phyloP scores from a whole-genome alignment of 306 rosid species.

The Macrotyloma uniflorum region DNA sequence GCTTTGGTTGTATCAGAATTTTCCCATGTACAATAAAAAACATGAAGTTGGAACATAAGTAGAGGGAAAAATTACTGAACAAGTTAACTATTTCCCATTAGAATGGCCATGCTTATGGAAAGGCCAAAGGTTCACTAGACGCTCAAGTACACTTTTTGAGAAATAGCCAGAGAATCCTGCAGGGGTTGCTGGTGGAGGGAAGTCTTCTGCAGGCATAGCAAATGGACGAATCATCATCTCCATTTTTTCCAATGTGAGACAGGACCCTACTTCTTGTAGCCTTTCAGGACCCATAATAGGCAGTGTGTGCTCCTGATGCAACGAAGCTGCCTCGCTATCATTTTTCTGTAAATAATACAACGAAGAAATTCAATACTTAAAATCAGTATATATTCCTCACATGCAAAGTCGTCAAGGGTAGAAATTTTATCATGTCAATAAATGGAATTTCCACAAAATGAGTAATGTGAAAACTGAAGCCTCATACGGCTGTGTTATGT shows the following conservation, averaged over 20 bases:
- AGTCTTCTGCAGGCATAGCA: slow-evolving; percentile 99
- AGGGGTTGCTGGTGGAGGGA: slow-evolving; percentile 88
- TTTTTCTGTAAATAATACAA: slow-evolving; percentile 60
- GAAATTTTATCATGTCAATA: background rate
- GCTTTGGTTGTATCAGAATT: slow-evolving; percentile 30
- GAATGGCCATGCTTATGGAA: slow-evolving; percentile 74
- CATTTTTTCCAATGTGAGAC: slow-evolving; percentile 80
- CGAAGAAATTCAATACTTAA: slow-evolving; percentile 10
- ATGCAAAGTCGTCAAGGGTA: slow-evolving; percentile 6
- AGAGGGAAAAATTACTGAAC: background rate
- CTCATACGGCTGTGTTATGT: background rate
- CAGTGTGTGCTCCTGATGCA: slow-evolving; percentile 94
- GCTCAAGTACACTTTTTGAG: slow-evolving; percentile 88
- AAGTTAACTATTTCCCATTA: slow-evolving; percentile 63
- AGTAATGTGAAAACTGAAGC: background rate
- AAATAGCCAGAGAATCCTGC: slow-evolving; percentile 93
- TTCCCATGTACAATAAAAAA: slow-evolving; percentile 24
- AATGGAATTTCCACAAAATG: background rate
- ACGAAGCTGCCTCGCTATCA: slow-evolving; percentile 71
- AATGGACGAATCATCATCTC: slow-evolving; percentile 85
- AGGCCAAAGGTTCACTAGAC: slow-evolving; percentile 95
- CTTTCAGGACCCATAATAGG: slow-evolving; percentile 99
- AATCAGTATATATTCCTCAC: background rate
- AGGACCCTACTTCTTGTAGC: slow-evolving; percentile 91
- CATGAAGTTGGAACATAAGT: background rate